These are phyloP conservation scores for Santalum album DNA, from an alignment of 164 flowering plant genomes.

Conservation along the genomic window DNA sequence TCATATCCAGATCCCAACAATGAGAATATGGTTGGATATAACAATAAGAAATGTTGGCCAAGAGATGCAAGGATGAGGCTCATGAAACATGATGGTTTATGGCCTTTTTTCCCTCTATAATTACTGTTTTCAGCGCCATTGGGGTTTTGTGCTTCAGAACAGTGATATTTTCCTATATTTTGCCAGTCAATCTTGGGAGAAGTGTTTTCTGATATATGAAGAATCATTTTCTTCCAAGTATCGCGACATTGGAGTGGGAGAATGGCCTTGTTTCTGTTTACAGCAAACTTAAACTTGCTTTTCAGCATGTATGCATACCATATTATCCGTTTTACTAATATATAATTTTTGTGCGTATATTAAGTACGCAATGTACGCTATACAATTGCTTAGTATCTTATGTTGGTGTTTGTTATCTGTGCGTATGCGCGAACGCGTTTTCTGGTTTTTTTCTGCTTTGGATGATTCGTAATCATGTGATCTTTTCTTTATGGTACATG, in stretches of 20 bases:
- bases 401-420: no score
- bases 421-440: no score
- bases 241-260: constrained; percentile 99
- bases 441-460: no score
- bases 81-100: constrained; percentile 96
- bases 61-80: constrained; percentile 99
- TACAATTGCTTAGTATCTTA: no score
- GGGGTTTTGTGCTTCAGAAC: no score
- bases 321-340: no score
- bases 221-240: constrained; percentile 95
- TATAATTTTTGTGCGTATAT: background rate
- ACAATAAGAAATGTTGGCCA: constrained; percentile 99
- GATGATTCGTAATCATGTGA: no score
- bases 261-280: constrained; percentile 96
- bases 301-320: constrained; percentile 92
- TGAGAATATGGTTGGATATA: constrained; percentile 99
- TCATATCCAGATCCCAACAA: constrained; percentile 99
- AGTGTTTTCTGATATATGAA: constrained; percentile 99
- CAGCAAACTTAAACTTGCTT: constrained; percentile 97
- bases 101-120: no score
- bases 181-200: constrained; percentile 88
- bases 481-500: no score
- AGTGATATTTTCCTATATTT: constrained; percentile 4
- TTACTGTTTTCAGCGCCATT: no score
- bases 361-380: no score